Conservation (phyloP, 2,329 filamentous ascomycete genomes). For the Neopestalotiopsis sp. region DNA sequence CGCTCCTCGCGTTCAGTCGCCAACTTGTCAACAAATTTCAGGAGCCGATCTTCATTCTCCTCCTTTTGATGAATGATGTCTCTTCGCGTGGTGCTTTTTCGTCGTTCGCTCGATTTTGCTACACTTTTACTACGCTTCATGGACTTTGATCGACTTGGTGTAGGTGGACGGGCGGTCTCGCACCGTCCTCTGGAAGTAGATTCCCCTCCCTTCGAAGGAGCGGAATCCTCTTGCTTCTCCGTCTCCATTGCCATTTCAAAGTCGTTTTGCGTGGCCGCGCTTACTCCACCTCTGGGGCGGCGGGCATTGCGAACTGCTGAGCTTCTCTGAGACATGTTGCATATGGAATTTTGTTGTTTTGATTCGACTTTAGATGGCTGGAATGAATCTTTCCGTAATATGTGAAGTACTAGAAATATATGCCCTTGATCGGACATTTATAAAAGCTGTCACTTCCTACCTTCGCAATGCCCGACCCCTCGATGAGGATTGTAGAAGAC, state of each 20-base stretch:
- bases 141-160: not conserved
- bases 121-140: not conserved
- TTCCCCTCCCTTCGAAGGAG: not conserved
- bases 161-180: not conserved
- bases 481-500: no score
- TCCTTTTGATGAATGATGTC: not conserved
- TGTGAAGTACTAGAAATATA: no score
- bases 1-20: not conserved
- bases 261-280: not conserved
- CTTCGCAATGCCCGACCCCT: no score
- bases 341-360: not conserved
- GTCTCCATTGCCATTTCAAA: not conserved
- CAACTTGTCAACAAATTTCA: not conserved
- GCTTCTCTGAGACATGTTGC: not conserved
- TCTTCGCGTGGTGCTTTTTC: not conserved
- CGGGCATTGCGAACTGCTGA: not conserved
- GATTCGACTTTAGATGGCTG: not conserved
- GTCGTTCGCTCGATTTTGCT: not conserved
- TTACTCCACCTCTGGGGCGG: not conserved
- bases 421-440: no score
- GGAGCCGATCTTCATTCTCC: not conserved
- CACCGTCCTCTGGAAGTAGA: not conserved
- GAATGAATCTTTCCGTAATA: not conserved
- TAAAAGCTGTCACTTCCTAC: no score
- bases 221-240: not conserved